Conservation (phyloP, 768 basidiomycete genomes). For the Phanerochaete sordida region DNA sequence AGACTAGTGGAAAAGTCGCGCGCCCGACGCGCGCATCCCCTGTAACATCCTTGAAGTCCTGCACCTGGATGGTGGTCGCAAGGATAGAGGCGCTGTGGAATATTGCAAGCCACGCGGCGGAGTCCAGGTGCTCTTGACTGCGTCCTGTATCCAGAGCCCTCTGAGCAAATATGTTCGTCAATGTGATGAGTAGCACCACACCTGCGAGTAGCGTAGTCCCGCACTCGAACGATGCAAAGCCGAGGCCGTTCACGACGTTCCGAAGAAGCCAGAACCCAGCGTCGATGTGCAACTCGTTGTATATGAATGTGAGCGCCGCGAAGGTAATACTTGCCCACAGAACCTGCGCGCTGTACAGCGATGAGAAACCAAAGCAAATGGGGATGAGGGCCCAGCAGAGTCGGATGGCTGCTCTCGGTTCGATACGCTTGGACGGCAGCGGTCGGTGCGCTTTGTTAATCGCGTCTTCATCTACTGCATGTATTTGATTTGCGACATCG, state of each 20-base stretch:
- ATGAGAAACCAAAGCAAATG: constrained; percentile 23
- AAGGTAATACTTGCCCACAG: constrained; percentile 21
- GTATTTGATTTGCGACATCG: constrained; percentile 31
- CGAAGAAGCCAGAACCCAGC: constrained; percentile 24
- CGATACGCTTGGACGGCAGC: constrained; percentile 32
- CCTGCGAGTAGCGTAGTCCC: constrained; percentile 30
- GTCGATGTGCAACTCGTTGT: constrained; percentile 29
- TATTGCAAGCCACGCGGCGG: constrained; percentile 29
- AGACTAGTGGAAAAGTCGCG: constrained; percentile 41
- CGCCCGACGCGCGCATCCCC: constrained; percentile 39
- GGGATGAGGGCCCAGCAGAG: constrained; percentile 32
- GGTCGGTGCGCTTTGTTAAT: constrained; percentile 36
- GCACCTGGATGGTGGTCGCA: constrained; percentile 44
- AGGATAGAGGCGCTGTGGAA: constrained; percentile 36
- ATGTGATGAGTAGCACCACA: too few species aligned
- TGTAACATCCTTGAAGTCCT: constrained; percentile 45
- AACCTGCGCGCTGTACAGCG: not conserved
- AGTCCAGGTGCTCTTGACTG: constrained; percentile 17
- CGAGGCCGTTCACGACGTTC: constrained; percentile 30
- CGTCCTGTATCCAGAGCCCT: constrained; percentile 18
- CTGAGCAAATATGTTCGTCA: too few species aligned
- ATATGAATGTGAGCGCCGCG: constrained; percentile 18
- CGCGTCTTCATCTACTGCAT: constrained; percentile 27
- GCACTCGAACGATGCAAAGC: constrained; percentile 30
- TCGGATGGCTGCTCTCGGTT: constrained; percentile 15